These are phyloP conservation scores for Exophiala lecanii-corni DNA, from an alignment of 2,329 filamentous ascomycete species.

Conservation along the genomic window DNA sequence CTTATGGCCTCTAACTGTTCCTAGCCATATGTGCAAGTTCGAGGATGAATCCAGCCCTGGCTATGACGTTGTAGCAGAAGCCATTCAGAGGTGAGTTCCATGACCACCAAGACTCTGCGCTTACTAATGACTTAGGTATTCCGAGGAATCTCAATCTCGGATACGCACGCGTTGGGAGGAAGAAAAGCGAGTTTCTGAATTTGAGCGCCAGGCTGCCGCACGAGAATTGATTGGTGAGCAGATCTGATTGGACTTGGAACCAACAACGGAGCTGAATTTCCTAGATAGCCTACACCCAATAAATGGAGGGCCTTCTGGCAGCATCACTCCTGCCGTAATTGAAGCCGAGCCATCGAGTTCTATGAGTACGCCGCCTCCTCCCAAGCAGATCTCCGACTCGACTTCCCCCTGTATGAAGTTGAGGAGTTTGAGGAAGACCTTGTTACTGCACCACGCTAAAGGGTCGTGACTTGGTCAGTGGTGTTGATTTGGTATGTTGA, in stretches of 20 bases:
- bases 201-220: constrained; percentile 35
- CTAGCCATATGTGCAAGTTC: constrained; percentile 67
- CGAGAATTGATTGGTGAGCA: constrained; percentile 35
- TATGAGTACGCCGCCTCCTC: constrained; percentile 20
- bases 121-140: constrained; percentile 34
- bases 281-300: constrained; percentile 14
- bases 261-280: constrained; percentile 3
- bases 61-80: constrained; percentile 52
- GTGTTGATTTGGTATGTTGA: constrained; percentile 9
- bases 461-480: constrained; percentile 13
- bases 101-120: not conserved
- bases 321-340: constrained; percentile 5
- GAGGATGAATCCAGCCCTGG: constrained; percentile 60
- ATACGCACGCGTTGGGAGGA: constrained; percentile 57
- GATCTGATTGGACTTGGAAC: not conserved
- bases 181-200: constrained; percentile 44
- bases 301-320: constrained; percentile 6
- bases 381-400: constrained; percentile 14
- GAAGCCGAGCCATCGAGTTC: constrained; percentile 11
- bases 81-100: constrained; percentile 31
- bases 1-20: not conserved
- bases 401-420: constrained; percentile 20
- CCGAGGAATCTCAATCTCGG: constrained; percentile 49
- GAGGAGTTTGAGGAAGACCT: constrained; percentile 22
- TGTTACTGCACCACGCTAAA: constrained; percentile 10